These are phyloP conservation scores for Nicotiana knightiana DNA, from an alignment of 257 asterid genomes.

Conservation along the genomic window DNA sequence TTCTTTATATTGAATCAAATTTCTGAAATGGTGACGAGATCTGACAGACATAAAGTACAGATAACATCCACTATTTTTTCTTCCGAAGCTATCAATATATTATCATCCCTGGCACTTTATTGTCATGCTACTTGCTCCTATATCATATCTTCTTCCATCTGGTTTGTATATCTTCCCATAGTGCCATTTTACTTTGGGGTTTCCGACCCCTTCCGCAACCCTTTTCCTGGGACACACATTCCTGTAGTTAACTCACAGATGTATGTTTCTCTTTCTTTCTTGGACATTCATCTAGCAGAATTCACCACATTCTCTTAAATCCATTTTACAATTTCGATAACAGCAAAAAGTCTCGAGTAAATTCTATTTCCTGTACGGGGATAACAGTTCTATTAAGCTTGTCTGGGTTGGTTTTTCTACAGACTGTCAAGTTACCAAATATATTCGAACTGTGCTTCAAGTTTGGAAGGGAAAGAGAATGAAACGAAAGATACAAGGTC, in stretches of 20 bases:
- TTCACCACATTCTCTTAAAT: neutral
- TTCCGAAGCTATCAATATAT: neutral
- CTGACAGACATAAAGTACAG: neutral
- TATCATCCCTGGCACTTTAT: neutral
- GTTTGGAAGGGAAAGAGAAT: neutral
- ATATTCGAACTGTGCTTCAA: neutral
- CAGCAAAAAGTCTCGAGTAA: neutral
- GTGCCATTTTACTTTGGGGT: neutral
- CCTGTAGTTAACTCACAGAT: neutral
- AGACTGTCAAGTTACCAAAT: neutral
- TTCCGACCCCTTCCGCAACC: neutral
- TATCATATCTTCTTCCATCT: neutral
- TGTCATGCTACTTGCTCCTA: neutral
- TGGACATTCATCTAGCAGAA: neutral
- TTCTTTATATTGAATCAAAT: neutral
- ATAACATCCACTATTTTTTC: neutral
- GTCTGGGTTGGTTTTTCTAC: neutral
- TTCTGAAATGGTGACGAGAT: neutral
- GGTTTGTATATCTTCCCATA: neutral
- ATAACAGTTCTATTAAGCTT: neutral
- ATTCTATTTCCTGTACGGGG: neutral
- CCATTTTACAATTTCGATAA: neutral
- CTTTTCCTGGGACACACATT: neutral
- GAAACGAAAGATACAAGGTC: neutral
- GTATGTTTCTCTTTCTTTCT: neutral